Conservation (phyloP, 2,329 filamentous ascomycete species). For the Stemphylium lycopersici region DNA sequence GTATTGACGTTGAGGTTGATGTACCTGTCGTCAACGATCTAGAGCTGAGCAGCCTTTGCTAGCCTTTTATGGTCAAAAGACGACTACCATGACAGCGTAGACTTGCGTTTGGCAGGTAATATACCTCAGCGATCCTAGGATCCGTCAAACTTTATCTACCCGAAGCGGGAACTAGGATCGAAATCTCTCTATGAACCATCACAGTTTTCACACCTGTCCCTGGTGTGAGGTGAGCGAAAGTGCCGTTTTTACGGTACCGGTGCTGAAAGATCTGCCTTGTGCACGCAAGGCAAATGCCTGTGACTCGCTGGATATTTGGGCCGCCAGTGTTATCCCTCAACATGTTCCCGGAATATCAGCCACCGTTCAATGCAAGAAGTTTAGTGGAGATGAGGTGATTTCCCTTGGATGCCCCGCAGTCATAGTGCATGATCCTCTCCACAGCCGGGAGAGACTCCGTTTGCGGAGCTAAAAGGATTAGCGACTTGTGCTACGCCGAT, state of each 20-base stretch:
- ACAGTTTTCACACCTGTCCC: slow-evolving; percentile 14
- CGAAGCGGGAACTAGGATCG: slow-evolving; percentile 44
- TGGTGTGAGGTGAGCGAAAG: slow-evolving; percentile 2
- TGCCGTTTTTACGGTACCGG: slow-evolving; percentile 4
- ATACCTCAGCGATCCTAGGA: slow-evolving; percentile 24
- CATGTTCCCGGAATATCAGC: slow-evolving; percentile 2
- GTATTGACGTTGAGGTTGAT: slow-evolving; percentile 33
- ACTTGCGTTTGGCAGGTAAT: slow-evolving; percentile 21
- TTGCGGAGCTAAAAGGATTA: slow-evolving; percentile 21
- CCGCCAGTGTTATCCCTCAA: not conserved
- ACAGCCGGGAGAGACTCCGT: slow-evolving; percentile 25
- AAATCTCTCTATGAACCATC: slow-evolving; percentile 37
- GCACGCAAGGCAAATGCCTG: not conserved
- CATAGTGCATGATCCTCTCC: slow-evolving; percentile 13
- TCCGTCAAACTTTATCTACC: slow-evolving; percentile 41
- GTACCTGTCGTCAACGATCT: slow-evolving; percentile 38
- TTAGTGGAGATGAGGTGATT: slow-evolving; percentile 24
- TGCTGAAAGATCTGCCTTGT: slow-evolving; percentile 4
- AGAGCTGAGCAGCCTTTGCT: slow-evolving; percentile 12
- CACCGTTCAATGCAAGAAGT: slow-evolving; percentile 11
- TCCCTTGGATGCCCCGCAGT: slow-evolving; percentile 24
- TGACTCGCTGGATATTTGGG: slow-evolving; percentile 7
- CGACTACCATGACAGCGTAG: slow-evolving; percentile 15
- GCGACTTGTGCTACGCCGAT: slow-evolving; percentile 25
- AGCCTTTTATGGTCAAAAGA: slow-evolving; percentile 17